These are phyloP conservation scores for Bipolaris sorokiniana DNA, from an alignment of 2,329 filamentous ascomycete genomes.

Conservation along the genomic window DNA sequence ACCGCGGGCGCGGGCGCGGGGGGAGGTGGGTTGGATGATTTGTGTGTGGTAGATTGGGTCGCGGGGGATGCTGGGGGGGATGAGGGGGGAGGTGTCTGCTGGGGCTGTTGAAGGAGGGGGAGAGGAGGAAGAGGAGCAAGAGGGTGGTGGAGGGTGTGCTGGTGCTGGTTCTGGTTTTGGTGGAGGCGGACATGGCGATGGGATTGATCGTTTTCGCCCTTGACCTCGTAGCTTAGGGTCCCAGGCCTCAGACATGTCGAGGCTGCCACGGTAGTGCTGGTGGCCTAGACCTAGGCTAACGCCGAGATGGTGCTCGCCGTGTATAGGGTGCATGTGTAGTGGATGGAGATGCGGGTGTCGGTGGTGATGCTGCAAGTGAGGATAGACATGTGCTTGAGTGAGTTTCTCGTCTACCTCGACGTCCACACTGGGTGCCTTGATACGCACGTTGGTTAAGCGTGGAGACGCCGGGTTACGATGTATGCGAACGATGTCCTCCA, in stretches of 20 bases:
- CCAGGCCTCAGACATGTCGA: constrained; percentile 3
- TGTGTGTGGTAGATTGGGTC: constrained; percentile 42
- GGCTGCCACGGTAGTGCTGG: constrained; percentile 11
- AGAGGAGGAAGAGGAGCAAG: background rate
- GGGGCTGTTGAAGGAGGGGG: background rate
- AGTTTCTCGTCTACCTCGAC: constrained; percentile 26
- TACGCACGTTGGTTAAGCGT: constrained; percentile 31
- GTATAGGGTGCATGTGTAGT: constrained; percentile 34
- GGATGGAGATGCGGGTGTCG: constrained; percentile 32
- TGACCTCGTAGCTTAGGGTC: constrained; percentile 25
- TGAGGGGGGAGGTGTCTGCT: background rate
- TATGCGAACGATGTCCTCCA: constrained; percentile 39
- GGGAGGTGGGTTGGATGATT: constrained; percentile 25
- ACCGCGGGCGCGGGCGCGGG: constrained; percentile 4
- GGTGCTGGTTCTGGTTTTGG: constrained; percentile 7
- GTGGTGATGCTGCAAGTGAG: constrained; percentile 27
- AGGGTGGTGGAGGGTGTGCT: constrained; percentile 12
- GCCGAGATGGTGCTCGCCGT: constrained; percentile 18
- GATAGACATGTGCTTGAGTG: constrained; percentile 27
- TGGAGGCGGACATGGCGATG: constrained; percentile 24
- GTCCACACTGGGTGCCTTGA: constrained; percentile 30
- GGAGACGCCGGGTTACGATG: constrained; percentile 25
- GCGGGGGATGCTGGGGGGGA: background rate
- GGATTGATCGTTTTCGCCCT: constrained; percentile 25
- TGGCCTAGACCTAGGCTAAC: background rate